Percentiles rank a stretch among this genome's conserved stretches.
These are phyloP conservation scores for Mortierella sp. DNA, from an alignment of 371 early-diverging fungal species.

Conservation along the genomic window DNA sequence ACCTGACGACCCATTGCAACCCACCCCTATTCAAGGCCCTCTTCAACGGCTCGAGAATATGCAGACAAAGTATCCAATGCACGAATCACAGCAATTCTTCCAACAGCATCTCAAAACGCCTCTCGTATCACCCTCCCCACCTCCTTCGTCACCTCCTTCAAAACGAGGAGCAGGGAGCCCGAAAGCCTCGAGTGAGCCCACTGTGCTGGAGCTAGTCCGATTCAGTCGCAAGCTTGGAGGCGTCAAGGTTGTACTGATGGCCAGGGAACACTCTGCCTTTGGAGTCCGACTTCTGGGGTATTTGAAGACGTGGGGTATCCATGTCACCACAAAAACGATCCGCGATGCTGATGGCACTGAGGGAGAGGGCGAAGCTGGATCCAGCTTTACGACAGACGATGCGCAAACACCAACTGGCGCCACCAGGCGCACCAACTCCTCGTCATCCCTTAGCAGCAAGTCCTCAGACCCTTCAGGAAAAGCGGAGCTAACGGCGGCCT, in stretches of 20 bases:
- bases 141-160: constrained; percentile 44
- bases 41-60: constrained; percentile 37
- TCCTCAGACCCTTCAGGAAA: constrained; percentile 17
- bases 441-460: constrained; percentile 40
- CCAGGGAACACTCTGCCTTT: constrained; percentile 69
- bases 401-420: constrained; percentile 19
- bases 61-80: constrained; percentile 34
- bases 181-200: constrained; percentile 66
- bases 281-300: constrained; percentile 71
- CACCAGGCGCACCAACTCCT: constrained; percentile 37
- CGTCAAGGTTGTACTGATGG: constrained; percentile 65
- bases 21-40: constrained; percentile 6
- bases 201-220: constrained; percentile 61
- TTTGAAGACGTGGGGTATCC: constrained; percentile 70
- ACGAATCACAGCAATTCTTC: constrained; percentile 37
- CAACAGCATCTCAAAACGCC: constrained; percentile 40
- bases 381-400: constrained; percentile 11
- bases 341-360: constrained; percentile 6
- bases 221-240: constrained; percentile 68
- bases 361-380: constrained; percentile 6
- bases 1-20: constrained; percentile 7
- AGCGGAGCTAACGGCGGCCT: constrained; percentile 1
- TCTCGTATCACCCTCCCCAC: constrained; percentile 32
- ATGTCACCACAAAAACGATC: constrained; percentile 67
- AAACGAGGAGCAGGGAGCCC: constrained; percentile 16